These are phyloP conservation scores for Cercospora sp. DNA, from an alignment of 2,329 filamentous ascomycete genomes.

Conservation along the genomic window DNA sequence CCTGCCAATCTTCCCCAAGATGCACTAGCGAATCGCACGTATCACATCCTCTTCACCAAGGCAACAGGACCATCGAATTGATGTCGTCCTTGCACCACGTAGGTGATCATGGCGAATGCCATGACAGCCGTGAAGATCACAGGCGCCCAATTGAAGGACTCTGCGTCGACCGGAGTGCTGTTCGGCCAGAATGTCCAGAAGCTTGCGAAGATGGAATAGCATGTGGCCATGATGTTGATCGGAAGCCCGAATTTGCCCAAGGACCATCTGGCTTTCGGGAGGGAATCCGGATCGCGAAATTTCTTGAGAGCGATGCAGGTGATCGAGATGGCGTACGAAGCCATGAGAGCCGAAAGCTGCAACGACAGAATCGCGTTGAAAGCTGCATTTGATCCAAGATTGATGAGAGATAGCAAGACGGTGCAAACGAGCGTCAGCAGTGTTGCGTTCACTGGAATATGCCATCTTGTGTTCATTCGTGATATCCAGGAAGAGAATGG, in stretches of 20 bases:
- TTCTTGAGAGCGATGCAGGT: constrained; percentile 28
- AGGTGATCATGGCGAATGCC: constrained; percentile 26
- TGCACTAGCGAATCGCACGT: not conserved
- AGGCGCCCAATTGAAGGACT: constrained; percentile 28
- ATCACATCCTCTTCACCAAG: constrained; percentile 23
- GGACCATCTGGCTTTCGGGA: constrained; percentile 30
- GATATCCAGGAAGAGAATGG: constrained; percentile 25
- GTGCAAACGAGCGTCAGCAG: constrained; percentile 23
- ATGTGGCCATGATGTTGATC: constrained; percentile 22
- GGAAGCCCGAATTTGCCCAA: constrained; percentile 24
- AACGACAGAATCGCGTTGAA: constrained; percentile 29
- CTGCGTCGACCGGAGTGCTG: constrained; percentile 17
- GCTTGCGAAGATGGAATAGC: constrained; percentile 25
- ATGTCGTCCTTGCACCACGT: constrained; percentile 24
- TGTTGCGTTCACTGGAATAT: constrained; percentile 27
- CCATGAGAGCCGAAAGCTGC: constrained; percentile 26
- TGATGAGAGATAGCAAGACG: constrained; percentile 25
- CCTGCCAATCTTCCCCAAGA: not conserved
- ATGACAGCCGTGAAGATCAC: constrained; percentile 24
- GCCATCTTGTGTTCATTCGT: constrained; percentile 23
- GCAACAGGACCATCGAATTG: constrained; percentile 27
- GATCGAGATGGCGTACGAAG: constrained; percentile 29
- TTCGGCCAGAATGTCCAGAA: constrained; percentile 31
- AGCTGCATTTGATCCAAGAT: constrained; percentile 26
- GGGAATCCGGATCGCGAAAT: constrained; percentile 22